phyloP scores from a whole-genome alignment of 2,329 filamentous ascomycete genomes.

The Sclerotinia borealis region DNA sequence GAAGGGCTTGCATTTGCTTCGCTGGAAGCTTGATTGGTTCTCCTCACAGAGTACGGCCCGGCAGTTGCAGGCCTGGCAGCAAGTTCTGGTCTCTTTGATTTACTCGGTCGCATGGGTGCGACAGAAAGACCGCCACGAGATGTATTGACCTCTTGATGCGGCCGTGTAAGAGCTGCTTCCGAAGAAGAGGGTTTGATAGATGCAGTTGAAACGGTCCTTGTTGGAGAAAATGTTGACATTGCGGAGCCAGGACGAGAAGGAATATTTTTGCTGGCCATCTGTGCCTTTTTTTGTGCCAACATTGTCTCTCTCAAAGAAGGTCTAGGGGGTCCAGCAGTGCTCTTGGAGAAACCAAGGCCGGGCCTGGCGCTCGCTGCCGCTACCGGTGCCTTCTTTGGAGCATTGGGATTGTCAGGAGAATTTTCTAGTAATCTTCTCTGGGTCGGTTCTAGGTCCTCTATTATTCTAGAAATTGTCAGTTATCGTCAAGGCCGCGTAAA shows the following conservation, averaged over 20 bases:
- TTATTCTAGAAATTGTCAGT: constrained; percentile 51
- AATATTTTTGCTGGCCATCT: constrained; percentile 45
- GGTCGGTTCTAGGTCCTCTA: constrained; percentile 70
- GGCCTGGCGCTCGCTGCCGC: constrained; percentile 46
- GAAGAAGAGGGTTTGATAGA: constrained; percentile 32
- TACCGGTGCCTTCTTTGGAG: constrained; percentile 48
- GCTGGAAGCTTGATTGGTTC: constrained; percentile 28
- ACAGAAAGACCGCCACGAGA: constrained; percentile 54
- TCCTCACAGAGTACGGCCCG: constrained; percentile 57
- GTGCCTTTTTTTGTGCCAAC: constrained; percentile 69
- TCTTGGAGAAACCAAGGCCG: constrained; percentile 56
- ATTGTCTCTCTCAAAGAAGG: constrained; percentile 76
- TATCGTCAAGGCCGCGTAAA: neutral
- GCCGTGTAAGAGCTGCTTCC: constrained; percentile 36
- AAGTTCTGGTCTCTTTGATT: constrained; percentile 45
- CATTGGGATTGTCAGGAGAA: constrained; percentile 75
- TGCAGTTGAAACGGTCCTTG: constrained; percentile 36
- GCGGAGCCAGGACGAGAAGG: constrained; percentile 56
- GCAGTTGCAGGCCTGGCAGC: constrained; percentile 57
- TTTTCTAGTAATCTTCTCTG: constrained; percentile 76
- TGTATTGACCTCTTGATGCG: constrained; percentile 38
- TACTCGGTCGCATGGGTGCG: constrained; percentile 56
- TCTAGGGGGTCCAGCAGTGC: constrained; percentile 50
- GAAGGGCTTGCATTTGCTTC: constrained; percentile 30
- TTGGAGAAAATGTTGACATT: constrained; percentile 55